Conservation (phyloP, 805 yeast species). For the Hanseniaspora vineae region DNA sequence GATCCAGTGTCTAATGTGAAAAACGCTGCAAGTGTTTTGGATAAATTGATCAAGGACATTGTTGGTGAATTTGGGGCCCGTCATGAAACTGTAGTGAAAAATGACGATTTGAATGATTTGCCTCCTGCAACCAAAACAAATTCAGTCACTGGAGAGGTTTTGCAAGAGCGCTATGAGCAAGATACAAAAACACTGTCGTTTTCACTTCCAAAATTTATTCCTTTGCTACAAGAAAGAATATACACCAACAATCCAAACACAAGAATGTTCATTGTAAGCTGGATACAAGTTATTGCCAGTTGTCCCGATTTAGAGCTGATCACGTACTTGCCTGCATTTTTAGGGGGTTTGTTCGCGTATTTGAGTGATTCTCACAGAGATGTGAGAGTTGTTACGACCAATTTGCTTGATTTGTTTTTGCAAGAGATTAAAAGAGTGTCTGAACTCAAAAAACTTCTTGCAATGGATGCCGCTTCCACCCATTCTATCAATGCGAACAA, state of each 20-base stretch:
- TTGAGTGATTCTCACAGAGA: conserved; percentile 76
- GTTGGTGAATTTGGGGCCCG: conserved; percentile 76
- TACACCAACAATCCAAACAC: conserved; percentile 89
- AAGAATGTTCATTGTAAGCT: conserved; percentile 78
- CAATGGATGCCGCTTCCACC: not conserved
- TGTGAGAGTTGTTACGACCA: conserved; percentile 74
- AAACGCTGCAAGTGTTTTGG: conserved; percentile 89
- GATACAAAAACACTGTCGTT: conserved; percentile 48
- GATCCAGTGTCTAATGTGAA: conserved; percentile 86
- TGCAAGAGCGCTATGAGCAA: conserved; percentile 48
- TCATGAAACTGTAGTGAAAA: conserved; percentile 50
- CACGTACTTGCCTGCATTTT: conserved; percentile 75
- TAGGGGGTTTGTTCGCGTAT: conserved; percentile 67
- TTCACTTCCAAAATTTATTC: conserved; percentile 76
- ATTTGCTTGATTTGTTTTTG: conserved; percentile 58
- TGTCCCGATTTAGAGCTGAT: conserved; percentile 85
- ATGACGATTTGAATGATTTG: conserved; percentile 27
- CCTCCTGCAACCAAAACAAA: conserved; percentile 35
- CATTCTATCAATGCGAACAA: not conserved
- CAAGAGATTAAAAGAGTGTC: conserved; percentile 72
- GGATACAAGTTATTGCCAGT: conserved; percentile 87
- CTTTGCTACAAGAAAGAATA: conserved; percentile 80
- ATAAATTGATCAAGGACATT: conserved; percentile 81
- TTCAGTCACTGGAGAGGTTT: conserved; percentile 39
- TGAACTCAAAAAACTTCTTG: conserved; percentile 44